A percentile compares a stretch with the other conserved stretches of the same genome.
phyloP scores from a whole-genome alignment of 208 protist species.

The Lotmaria passim region DNA sequence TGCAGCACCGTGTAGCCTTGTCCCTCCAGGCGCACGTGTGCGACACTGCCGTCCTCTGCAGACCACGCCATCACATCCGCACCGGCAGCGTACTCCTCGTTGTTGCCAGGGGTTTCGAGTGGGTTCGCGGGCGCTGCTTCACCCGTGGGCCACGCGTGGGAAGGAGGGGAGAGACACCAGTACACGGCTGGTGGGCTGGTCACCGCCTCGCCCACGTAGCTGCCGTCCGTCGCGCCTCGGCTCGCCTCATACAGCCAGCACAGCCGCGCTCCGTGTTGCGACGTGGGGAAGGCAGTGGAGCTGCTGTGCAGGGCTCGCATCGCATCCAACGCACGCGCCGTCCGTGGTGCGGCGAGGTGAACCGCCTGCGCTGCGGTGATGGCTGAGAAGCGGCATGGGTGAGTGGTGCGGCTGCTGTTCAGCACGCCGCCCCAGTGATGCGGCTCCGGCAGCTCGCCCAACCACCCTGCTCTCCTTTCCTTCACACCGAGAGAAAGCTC shows the following conservation, averaged over 20 bases:
- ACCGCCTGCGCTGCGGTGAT: conserved; percentile 21
- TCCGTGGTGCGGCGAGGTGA: conserved; percentile 32
- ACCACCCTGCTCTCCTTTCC: conserved; percentile 5
- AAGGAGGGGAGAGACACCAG: conserved; percentile 49
- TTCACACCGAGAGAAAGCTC: background rate
- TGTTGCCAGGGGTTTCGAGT: too few species aligned
- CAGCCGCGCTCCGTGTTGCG: conserved; percentile 22
- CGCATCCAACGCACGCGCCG: conserved; percentile 19
- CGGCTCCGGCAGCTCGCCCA: conserved; percentile 24
- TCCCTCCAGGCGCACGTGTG: conserved; percentile 38
- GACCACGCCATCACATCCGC: conserved; percentile 59
- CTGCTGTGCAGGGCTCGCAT: conserved; percentile 28
- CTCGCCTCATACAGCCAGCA: conserved; percentile 49
- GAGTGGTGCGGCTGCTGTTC: conserved; percentile 10
- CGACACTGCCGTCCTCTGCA: conserved; percentile 69
- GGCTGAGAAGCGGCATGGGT: conserved; percentile 28
- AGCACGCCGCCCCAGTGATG: conserved; percentile 29
- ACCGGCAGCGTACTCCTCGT: background rate
- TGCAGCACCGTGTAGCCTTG: conserved; percentile 64
- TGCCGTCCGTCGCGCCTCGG: conserved; percentile 22
- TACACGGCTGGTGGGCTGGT: conserved; percentile 66
- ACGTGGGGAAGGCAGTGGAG: background rate
- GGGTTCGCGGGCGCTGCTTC: background rate
- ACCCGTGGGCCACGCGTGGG: background rate
- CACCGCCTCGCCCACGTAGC: conserved; percentile 45